phyloP scores from a whole-genome alignment of 805 yeast species.

The Saturnispora sanitii region DNA sequence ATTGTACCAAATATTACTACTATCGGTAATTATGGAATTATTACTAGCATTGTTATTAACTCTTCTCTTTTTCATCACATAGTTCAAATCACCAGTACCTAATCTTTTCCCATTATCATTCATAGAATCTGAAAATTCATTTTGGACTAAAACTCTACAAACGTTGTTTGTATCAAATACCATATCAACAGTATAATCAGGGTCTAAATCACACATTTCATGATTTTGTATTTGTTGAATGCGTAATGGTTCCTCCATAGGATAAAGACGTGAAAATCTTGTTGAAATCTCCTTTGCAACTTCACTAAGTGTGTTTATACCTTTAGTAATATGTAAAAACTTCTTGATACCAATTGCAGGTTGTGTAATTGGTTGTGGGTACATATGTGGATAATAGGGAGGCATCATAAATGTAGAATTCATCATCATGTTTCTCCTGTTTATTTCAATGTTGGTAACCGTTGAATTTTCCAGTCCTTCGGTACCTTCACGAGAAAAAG shows the following conservation, averaged over 20 bases:
- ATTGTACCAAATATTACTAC: constrained; percentile 20
- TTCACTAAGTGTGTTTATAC: constrained; percentile 34
- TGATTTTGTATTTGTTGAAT: constrained; percentile 58
- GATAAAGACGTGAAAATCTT: constrained; percentile 56
- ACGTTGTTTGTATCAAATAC: constrained; percentile 45
- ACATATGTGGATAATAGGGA: constrained; percentile 8
- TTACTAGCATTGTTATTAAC: constrained; percentile 13
- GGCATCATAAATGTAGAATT: constrained; percentile 11
- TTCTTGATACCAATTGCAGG: constrained; percentile 26
- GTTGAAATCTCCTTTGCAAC: constrained; percentile 45
- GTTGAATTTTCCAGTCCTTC: neutral
- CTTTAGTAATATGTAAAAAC: constrained; percentile 55
- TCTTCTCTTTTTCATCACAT: constrained; percentile 25
- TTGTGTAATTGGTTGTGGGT: neutral
- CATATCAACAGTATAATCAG: constrained; percentile 58
- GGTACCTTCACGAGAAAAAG: neutral
- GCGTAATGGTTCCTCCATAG: constrained; percentile 43
- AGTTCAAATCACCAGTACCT: constrained; percentile 19
- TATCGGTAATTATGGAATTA: no score
- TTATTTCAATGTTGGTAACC: constrained; percentile 14
- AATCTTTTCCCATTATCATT: constrained; percentile 17
- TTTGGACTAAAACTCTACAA: constrained; percentile 35
- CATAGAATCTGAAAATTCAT: constrained; percentile 25
- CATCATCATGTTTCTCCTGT: constrained; percentile 16
- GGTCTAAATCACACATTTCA: constrained; percentile 67